Percentiles rank a stretch among this genome's conserved stretches.
Evolutionary conservation across 2,329 filamentous ascomycete species (phyloP).

Genomic region (Corynespora cassiicola): DNA sequence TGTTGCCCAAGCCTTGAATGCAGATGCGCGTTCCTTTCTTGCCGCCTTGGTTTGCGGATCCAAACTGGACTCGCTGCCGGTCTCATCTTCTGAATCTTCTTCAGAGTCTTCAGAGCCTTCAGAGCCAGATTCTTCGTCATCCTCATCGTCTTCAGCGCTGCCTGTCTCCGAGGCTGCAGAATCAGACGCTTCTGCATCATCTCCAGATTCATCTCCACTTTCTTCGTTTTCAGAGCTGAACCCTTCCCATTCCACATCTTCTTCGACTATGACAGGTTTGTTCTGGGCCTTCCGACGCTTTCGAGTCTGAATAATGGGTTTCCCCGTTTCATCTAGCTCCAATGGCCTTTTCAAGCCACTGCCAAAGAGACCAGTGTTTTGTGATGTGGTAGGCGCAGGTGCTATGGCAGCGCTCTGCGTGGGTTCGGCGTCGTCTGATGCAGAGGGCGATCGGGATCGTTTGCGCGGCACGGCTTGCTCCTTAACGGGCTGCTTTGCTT

Average conservation of each 20-base stretch:
- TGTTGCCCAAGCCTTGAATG: slow-evolving; percentile 94
- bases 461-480: slow-evolving; percentile 16
- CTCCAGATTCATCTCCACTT: slow-evolving; percentile 31
- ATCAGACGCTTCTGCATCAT: slow-evolving; percentile 8
- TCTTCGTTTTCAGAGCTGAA: slow-evolving; percentile 60
- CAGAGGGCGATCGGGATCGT: slow-evolving; percentile 24
- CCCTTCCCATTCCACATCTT: slow-evolving; percentile 67
- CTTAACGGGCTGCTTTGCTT: too few relatives aligned
- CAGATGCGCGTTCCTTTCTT: slow-evolving; percentile 61
- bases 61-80: slow-evolving; percentile 38
- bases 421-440: slow-evolving; percentile 21
- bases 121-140: slow-evolving; percentile 9
- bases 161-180: slow-evolving; percentile 3
- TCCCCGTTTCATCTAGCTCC: slow-evolving; percentile 78
- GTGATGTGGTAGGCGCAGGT: slow-evolving; percentile 5
- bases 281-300: slow-evolving; percentile 68
- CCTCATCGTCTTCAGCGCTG: slow-evolving; percentile 11
- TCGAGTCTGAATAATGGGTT: slow-evolving; percentile 81
- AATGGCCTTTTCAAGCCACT: slow-evolving; percentile 87
- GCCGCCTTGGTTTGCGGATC: slow-evolving; percentile 47
- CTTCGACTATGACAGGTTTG: slow-evolving; percentile 40
- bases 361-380: slow-evolving; percentile 57
- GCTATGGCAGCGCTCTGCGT: slow-evolving; percentile 4
- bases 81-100: slow-evolving; percentile 40
- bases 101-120: slow-evolving; percentile 20